Evolutionary conservation across 2,329 filamentous ascomycete species (phyloP).

Genomic region (Thermomyces lanuginosus): DNA sequence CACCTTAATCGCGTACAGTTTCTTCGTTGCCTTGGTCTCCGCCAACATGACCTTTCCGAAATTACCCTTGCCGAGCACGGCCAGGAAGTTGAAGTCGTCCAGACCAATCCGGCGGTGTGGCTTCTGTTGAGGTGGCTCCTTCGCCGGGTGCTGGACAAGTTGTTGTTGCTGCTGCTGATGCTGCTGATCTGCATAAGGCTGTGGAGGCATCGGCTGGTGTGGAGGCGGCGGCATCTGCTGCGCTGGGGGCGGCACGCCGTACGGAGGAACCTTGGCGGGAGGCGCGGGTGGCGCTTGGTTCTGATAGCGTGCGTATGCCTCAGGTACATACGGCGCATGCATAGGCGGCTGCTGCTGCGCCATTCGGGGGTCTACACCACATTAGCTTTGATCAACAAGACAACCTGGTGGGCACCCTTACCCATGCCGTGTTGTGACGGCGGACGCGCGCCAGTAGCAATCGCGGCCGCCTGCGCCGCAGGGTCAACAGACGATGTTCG

Average conservation of each 20-base stretch:
- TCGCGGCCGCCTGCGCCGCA: slow-evolving; percentile 34
- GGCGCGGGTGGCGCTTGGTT: slow-evolving; percentile 14
- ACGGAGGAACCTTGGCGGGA: slow-evolving; percentile 14
- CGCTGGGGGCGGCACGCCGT: slow-evolving; percentile 5
- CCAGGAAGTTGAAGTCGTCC: slow-evolving; percentile 98
- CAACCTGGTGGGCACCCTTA: slow-evolving; percentile 26
- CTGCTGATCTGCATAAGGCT: slow-evolving; percentile 6
- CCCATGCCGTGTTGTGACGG: slow-evolving; percentile 26
- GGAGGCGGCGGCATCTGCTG: slow-evolving; percentile 9
- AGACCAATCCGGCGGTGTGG: slow-evolving; percentile 59
- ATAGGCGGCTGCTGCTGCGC: slow-evolving; percentile 28
- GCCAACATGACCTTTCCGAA: slow-evolving; percentile 99
- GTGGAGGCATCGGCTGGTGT: slow-evolving; percentile 10
- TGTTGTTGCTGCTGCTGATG: slow-evolving; percentile 5
- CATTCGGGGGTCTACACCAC: slow-evolving; percentile 6
- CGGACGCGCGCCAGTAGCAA: slow-evolving; percentile 30
- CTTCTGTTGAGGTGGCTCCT: slow-evolving; percentile 19
- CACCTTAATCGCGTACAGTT: slow-evolving; percentile 95
- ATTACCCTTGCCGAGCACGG: slow-evolving; percentile 95
- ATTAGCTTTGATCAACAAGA: slow-evolving; percentile 27
- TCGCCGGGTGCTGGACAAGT: slow-evolving; percentile 5
- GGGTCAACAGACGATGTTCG: slow-evolving; percentile 35
- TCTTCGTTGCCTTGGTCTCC: slow-evolving; percentile 82
- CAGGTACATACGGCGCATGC: slow-evolving; percentile 31
- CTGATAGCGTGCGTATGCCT: slow-evolving; percentile 22